Base-by-base conservation (phyloP, 495 filamentous ascomycete species). In the Neurospora sp. region DNA sequence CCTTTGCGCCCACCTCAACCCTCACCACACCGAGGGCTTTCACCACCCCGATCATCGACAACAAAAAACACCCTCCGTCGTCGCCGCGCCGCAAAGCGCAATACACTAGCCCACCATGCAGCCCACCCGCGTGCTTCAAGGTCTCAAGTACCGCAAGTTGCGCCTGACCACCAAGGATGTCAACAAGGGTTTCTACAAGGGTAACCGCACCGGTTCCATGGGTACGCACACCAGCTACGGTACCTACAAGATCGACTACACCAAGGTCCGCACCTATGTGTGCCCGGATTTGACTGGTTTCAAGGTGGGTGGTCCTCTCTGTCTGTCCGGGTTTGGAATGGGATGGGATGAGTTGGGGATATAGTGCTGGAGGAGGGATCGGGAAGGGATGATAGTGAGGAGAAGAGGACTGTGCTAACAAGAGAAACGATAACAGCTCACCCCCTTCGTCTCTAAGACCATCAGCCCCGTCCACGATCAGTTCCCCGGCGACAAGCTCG, bases 171-270 rank as follows among this genome's bases (percentile, higher is more conserved):
- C 96, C 74, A 99, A 99, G 84, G 89, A 92, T 80, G 90, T 93
- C 83, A 91, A 91, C 79, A 93, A 94, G 80, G 96, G 93, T 69
- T 99, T 90, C 88, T 98, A 98, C 89, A 98, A 98, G 85, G 96
- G 96, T 79, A 98, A 89, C 73, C 87, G 95, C 31, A 89, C 92
- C 1, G 96, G 96, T 14, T 88, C 90, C 44, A 93, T 95, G 89
- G 96, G 96, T 74, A 81, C 84, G 40, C 95, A 97, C 82, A 94
- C 93, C 22, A 93, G 92, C 80, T 87, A 90, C 82, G 94, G 95
- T 79, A 89, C 90, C 40, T 99, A 94, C 81, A 80, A 89, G 9
- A 90, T 97, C 76, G 91, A 98, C 72, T 94, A 87, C 87, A 76
- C 84, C 31, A 97, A 96, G 82, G 93, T 97, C 73, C 91, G 96